phyloP scores from a whole-genome alignment of 495 filamentous ascomycete species.

The Penicillium lagena region DNA sequence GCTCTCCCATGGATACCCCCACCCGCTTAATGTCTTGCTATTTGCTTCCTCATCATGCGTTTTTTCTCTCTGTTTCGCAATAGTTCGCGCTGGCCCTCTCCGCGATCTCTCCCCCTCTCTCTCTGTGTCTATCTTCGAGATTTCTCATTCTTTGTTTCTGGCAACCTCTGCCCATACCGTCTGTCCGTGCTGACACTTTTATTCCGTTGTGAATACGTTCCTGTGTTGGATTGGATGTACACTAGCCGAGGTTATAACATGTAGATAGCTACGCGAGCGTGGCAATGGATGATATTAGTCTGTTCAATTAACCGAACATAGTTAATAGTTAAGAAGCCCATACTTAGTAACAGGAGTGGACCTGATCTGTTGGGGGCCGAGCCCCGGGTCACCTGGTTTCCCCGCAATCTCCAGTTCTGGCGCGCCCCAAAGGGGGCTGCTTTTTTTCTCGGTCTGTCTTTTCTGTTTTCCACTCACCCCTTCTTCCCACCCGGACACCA shows the following conservation, averaged over 20 bases:
- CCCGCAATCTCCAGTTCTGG: constrained; percentile 24
- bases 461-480: background rate
- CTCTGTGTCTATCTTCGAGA: background rate
- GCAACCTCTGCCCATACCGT: no score
- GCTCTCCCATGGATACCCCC: no score
- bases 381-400: constrained; percentile 18
- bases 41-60: background rate
- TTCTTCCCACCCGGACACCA: background rate
- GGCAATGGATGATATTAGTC: constrained; percentile 14
- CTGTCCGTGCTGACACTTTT: background rate
- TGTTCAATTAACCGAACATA: background rate
- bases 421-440: constrained; percentile 4
- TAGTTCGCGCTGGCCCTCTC: constrained; percentile 9
- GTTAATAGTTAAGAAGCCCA: background rate
- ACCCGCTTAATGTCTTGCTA: no score
- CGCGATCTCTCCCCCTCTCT: constrained; percentile 2
- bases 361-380: constrained; percentile 7
- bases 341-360: background rate
- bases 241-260: constrained; percentile 11
- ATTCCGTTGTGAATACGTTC: constrained; percentile 7
- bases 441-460: no score
- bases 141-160: no score
- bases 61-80: constrained; percentile 2
- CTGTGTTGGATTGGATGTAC: background rate
- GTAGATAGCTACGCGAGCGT: constrained; percentile 27